Evolutionary conservation across 2,329 filamentous ascomycete genomes (phyloP).

Genomic region (Ploettnerulaceae sp.): DNA sequence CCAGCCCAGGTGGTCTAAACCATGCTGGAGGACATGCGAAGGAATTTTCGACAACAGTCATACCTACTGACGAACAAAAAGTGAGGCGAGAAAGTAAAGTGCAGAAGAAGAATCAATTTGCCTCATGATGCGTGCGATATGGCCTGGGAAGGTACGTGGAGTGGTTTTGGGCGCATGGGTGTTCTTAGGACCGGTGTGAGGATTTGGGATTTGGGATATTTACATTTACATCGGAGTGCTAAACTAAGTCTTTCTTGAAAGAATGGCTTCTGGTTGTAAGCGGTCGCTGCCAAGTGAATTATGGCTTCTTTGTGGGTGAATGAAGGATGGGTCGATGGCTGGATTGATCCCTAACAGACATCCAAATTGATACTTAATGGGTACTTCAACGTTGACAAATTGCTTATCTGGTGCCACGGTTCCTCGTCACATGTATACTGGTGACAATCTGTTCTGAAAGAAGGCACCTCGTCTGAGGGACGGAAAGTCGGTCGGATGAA

Average conservation of each 20-base stretch:
- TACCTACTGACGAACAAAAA: constrained; percentile 13
- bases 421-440: too few relatives aligned
- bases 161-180: background rate
- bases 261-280: background rate
- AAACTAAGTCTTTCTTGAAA: background rate
- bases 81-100: constrained; percentile 20
- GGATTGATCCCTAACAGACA: background rate
- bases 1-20: background rate
- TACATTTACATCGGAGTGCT: background rate
- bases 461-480: too few relatives aligned
- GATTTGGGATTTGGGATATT: constrained; percentile 1
- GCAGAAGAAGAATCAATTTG: constrained; percentile 16
- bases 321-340: too few relatives aligned
- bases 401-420: background rate
- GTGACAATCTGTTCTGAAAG: too few relatives aligned
- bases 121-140: background rate
- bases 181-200: background rate
- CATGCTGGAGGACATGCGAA: constrained; percentile 16
- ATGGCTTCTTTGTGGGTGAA: too few relatives aligned
- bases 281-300: background rate
- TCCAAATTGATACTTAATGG: background rate
- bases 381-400: background rate
- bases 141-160: background rate
- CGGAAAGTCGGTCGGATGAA: too few relatives aligned
- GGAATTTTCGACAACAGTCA: constrained; percentile 16